Base-by-base conservation (phyloP, 2,329 filamentous ascomycete species). In the Alternaria sp. region DNA sequence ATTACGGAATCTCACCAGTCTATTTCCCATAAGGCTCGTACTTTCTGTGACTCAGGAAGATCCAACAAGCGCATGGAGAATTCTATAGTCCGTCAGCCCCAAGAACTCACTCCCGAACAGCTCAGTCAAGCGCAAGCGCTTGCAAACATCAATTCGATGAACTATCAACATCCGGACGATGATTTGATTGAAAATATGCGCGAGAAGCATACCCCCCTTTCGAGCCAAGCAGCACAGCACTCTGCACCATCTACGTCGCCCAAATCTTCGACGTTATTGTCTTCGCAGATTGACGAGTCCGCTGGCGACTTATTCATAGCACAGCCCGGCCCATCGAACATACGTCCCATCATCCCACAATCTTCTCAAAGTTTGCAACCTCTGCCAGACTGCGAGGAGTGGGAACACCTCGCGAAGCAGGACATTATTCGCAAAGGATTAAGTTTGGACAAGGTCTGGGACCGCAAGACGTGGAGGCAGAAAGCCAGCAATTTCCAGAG, bases 401-500 rank as follows among this genome's bases (percentile, higher is more conserved):
- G 62, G 56, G 54, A 55, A 32, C 49, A 26, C 0, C n/a, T 39
- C 24, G 59, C 59, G 5, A 16, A 22, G 5, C 18, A 32, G 7
- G 24, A n/a, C 9, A 64, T 64, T 18, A 4, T 22, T 5, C 49
- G 38, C 12, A 42, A 59, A 11, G 22, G 11, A 0, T 22, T 59
- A 16, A 62, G 39, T 24, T 22, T 64, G 5, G 49, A 62, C 20
- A 48, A 41, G 18, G 51, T 36, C 16, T 62, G 59, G 61, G 44
- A 51, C 9, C 42, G 36, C 5, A 30, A 28, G 14, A 65, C 59
- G 11, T 65, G 62, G 60, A 63, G 60, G n/a, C 54, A 54, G 42
- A 65, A 65, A 24, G 46, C 57, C 8, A 63, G 42, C 47, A 65
- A 55, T 14, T 30, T 51, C 16, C 38, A 46, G 8, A 46, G 62